phyloP scores from a whole-genome alignment of 2,329 filamentous ascomycete genomes.

The Coniochaeta prunicola region DNA sequence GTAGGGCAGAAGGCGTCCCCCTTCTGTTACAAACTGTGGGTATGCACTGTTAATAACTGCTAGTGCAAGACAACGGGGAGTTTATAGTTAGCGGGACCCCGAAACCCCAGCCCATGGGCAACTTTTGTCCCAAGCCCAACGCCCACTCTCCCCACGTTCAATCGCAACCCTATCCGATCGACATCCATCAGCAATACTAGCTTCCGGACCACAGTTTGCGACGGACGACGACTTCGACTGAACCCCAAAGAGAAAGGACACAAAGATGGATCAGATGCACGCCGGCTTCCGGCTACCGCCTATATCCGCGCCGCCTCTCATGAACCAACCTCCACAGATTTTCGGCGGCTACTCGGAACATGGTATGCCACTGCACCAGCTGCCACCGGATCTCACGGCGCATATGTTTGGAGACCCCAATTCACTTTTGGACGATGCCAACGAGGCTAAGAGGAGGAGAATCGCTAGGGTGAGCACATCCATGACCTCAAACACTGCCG shows the following conservation, averaged over 20 bases:
- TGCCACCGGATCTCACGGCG: slow-evolving; percentile 46
- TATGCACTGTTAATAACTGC: background rate
- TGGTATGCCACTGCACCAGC: slow-evolving; percentile 48
- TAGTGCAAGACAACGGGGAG: background rate
- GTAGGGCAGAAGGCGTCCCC: background rate
- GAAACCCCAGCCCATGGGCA: background rate
- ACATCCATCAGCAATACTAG: background rate
- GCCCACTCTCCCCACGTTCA: background rate
- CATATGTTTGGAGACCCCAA: slow-evolving; percentile 54
- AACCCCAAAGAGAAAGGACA: background rate
- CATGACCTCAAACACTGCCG: background rate
- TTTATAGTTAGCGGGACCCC: slow-evolving; percentile 1
- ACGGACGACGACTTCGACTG: background rate
- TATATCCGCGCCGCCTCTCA: slow-evolving; percentile 48
- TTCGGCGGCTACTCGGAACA: slow-evolving; percentile 58
- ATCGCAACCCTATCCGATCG: background rate
- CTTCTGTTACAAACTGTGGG: background rate
- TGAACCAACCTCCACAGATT: slow-evolving; percentile 62
- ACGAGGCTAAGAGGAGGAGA: slow-evolving; percentile 80
- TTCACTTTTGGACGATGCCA: slow-evolving; percentile 55
- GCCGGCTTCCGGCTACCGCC: slow-evolving; percentile 49
- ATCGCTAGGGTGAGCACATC: slow-evolving; percentile 67
- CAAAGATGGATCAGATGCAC: slow-evolving; percentile 42
- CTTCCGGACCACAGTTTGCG: background rate
- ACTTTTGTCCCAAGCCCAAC: background rate